A percentile compares a stretch with the other conserved stretches of the same genome.
Evolutionary conservation across 495 filamentous ascomycete species (phyloP).

Genomic region (Penicillium salamii): DNA sequence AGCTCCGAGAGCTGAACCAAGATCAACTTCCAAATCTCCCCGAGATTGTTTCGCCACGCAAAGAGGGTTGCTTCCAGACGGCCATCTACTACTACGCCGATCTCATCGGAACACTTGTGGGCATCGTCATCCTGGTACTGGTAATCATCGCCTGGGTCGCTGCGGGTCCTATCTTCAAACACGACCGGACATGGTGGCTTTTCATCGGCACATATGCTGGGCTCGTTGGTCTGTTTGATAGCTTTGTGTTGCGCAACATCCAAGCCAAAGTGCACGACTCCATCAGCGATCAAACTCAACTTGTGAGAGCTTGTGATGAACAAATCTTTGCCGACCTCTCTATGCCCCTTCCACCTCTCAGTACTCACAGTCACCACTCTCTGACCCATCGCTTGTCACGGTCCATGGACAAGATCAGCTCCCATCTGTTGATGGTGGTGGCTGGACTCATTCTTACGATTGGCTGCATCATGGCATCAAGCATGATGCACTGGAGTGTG

Average conservation of each 20-base stretch:
- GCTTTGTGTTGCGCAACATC: constrained; percentile 38
- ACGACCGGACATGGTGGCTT: constrained; percentile 38
- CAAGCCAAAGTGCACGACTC: constrained; percentile 28
- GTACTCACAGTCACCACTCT: not conserved
- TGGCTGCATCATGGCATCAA: constrained; percentile 26
- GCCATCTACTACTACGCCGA: constrained; percentile 35
- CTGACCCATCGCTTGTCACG: constrained; percentile 20
- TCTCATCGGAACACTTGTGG: constrained; percentile 33
- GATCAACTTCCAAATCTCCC: constrained; percentile 17
- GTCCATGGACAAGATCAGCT: constrained; percentile 21
- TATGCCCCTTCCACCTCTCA: constrained; percentile 2
- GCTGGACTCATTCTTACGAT: constrained; percentile 24
- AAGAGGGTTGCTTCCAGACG: constrained; percentile 21
- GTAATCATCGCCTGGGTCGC: constrained; percentile 30
- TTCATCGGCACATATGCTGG: constrained; percentile 43
- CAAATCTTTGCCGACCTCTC: constrained; percentile 17
- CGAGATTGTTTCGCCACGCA: constrained; percentile 22
- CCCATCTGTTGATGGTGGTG: constrained; percentile 23
- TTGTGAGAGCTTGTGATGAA: constrained; percentile 16
- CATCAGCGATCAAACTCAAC: constrained; percentile 24
- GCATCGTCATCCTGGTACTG: constrained; percentile 26
- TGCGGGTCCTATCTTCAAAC: constrained; percentile 28
- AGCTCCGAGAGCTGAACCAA: constrained; percentile 28
- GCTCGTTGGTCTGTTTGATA: constrained; percentile 36
- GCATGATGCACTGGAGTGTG: constrained; percentile 33